Evolutionary conservation across 2,329 filamentous ascomycete genomes (phyloP), one percentile per base, ranked within the genome.

Genomic region (Colletotrichum karsti): DNA sequence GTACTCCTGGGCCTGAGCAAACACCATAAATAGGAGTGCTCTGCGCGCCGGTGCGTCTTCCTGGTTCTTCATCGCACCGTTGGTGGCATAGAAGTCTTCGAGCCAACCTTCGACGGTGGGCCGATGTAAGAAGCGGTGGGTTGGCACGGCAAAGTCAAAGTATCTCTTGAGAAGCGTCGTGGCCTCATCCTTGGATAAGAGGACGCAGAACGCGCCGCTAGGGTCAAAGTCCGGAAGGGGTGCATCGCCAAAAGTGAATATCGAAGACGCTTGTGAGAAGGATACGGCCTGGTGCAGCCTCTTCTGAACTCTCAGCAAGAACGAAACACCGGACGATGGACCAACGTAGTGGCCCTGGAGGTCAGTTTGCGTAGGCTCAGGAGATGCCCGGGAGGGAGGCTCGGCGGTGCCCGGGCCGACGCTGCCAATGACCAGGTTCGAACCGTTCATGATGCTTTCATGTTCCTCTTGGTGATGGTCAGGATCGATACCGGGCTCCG

Each of bases 71-170:
- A 78, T 78, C 0, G 72, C 63, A 0, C 76, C 76, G 3, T 74
- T 30, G 0, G 76, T 80, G 28, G 77, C 76, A 57, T 81, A 79
- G 56, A 85, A 83, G 53, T 84, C 77, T 6, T 78, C 75, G 5
- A 84, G 76, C 84, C 84, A 87, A n/a, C 73, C 72, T 63, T 85
- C 80, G 3, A 87, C 81, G 0, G 82, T 85, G 0, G 84, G 83
- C 3, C 85, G 78, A 71, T 88, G 86, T 7, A 88, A 73, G 66
- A 88, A 88, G 0, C 86, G 80, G 70, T 88, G 86, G 0, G 86
- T 88, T 2, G 87, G 85, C 63, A 87, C 85, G 1, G 85, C 85
- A 71, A 85, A 87, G 60, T 88, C 86, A 71, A 88, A 88, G 65
- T 88, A 88, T 6, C 85, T 76, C 35, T 82, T 79, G 2, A 88